Base-by-base conservation (phyloP, 2,329 filamentous ascomycete species). In the Paracorniculantispora psalliotae region DNA sequence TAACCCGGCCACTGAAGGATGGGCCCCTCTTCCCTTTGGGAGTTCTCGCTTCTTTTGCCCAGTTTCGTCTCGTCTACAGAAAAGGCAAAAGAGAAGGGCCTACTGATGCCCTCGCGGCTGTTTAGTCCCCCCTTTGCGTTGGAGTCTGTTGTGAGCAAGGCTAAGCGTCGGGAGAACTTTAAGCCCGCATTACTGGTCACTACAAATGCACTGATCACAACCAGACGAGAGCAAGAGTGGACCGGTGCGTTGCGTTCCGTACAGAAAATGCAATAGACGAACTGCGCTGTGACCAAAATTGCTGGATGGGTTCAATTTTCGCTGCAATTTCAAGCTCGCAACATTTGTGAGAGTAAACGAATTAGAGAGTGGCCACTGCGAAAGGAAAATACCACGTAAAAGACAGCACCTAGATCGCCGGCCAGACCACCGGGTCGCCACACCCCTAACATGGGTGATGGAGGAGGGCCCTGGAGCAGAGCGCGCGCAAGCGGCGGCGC, bases 301-400 rank as follows among this genome's bases (percentile, higher is more conserved):
- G n/a, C 33, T 37, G 33, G 10, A 37, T 37, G n/a, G n/a, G n/a
- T n/a, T n/a, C n/a, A n/a, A n/a, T 37, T 37, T 2, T 2, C 21
- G 4, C 6, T 19, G 43, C 53, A 26, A 28, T 48, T 44, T 37
- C 15, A 28, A 26, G 39, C 19, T 13, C 19, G 41, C 25, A 21
- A 25, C 5, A 9, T 51, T 48, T 56, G 53, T 48, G 53, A 56
- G 53, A 47, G 48, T 56, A 56, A 56, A 56, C 53, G 43, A 56
- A 28, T 25, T 13, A 12, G 21, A 3, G 3, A 19, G 30, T 1
- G n/a, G 17, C 30, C n/a, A 47, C 43, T 48, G 41, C 21, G 25
- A 33, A 33, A 28, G 13, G 13, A 17, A 41, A 17, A 17, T 4
- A 33, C n/a, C 21, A 49, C 39, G 21, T 26, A n/a, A 9, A n/a